phyloP scores from a whole-genome alignment of 805 yeast species.

The Lachancea kluyveri region DNA sequence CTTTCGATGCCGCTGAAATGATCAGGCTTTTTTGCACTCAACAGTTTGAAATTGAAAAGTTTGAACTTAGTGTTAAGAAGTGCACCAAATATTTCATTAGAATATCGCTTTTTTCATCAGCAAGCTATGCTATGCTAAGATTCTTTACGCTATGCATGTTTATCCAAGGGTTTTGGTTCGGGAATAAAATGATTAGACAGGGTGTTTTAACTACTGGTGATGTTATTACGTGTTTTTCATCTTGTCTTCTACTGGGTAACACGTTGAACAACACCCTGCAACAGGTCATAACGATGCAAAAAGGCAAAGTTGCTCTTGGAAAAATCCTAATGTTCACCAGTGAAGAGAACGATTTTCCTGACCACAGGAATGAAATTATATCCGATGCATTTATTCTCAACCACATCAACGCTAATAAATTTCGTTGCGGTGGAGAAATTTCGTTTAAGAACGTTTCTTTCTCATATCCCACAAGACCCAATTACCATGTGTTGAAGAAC shows the following conservation, averaged over 20 bases:
- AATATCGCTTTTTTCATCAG: slow-evolving; percentile 41
- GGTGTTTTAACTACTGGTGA: slow-evolving; percentile 50
- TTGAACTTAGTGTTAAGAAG: slow-evolving; percentile 26
- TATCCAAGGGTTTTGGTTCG: slow-evolving; percentile 92
- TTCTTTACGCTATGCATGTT: slow-evolving; percentile 64
- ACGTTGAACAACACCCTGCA: slow-evolving; percentile 49
- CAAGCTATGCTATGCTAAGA: slow-evolving; percentile 52
- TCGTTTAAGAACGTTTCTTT: slow-evolving; percentile 53
- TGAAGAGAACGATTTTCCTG: background rate
- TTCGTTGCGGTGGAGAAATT: slow-evolving; percentile 31
- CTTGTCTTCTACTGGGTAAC: slow-evolving; percentile 70
- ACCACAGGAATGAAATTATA: background rate
- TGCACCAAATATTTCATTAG: slow-evolving; percentile 38
- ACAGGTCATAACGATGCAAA: slow-evolving; percentile 56
- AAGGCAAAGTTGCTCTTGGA: slow-evolving; percentile 63
- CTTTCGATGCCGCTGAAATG: slow-evolving; percentile 50
- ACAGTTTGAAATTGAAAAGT: slow-evolving; percentile 40
- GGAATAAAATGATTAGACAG: slow-evolving; percentile 54
- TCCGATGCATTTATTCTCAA: slow-evolving; percentile 1
- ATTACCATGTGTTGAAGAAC: slow-evolving; percentile 40
- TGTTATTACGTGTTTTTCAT: slow-evolving; percentile 76
- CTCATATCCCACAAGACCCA: slow-evolving; percentile 53
- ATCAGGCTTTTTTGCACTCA: slow-evolving; percentile 60
- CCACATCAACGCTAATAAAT: background rate
- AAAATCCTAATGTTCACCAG: slow-evolving; percentile 41